phyloP scores from a whole-genome alignment of 2,329 filamentous ascomycete genomes.

The Penicillium vulpinum region DNA sequence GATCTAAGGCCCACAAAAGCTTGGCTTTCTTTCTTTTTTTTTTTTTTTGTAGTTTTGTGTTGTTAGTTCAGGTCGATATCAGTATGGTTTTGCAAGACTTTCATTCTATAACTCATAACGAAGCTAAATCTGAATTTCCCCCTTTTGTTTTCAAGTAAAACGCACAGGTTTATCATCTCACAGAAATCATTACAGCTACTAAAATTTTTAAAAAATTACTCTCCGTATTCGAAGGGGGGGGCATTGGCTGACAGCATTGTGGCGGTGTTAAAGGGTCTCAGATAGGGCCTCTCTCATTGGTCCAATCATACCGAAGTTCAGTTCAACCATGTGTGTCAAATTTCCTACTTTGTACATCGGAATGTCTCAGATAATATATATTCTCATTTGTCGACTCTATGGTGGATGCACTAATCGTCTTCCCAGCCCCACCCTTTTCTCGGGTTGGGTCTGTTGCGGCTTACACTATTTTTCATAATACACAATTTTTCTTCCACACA shows the following conservation, averaged over 20 bases:
- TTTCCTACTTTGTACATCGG: background rate
- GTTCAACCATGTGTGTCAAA: background rate
- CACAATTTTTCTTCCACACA: too few relatives aligned
- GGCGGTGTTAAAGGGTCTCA: conserved; percentile 1
- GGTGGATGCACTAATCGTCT: too few relatives aligned
- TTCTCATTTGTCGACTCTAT: background rate
- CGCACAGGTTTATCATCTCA: too few relatives aligned
- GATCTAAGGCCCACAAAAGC: conserved; percentile 1
- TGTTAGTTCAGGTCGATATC: background rate
- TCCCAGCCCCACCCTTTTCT: too few relatives aligned
- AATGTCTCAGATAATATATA: background rate
- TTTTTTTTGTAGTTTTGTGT: background rate
- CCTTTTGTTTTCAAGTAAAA: background rate
- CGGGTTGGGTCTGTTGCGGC: too few relatives aligned
- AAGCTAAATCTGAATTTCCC: too few relatives aligned
- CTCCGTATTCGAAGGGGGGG: too few relatives aligned
- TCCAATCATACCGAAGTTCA: background rate
- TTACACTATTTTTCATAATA: too few relatives aligned
- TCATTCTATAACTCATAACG: too few relatives aligned
- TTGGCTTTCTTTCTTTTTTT: background rate
- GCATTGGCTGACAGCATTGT: background rate
- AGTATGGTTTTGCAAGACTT: background rate
- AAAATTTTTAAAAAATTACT: background rate
- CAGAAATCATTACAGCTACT: background rate
- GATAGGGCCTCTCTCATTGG: background rate